Conservation (phyloP, 163 green algal species). For the Dunaliella salina region DNA sequence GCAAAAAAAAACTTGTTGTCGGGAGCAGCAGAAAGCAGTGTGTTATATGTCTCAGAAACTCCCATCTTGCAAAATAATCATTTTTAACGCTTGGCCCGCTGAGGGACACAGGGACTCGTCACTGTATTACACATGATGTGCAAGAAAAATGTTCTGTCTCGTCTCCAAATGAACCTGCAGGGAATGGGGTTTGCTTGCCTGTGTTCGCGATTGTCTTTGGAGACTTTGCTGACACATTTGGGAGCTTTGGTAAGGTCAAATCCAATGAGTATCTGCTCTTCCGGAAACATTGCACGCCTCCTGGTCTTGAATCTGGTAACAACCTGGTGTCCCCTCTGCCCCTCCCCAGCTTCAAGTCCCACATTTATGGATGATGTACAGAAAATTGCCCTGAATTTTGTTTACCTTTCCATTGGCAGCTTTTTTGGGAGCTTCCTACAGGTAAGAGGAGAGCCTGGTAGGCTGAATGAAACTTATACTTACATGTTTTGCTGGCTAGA, state of each 20-base stretch:
- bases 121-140: too few relatives aligned
- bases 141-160: too few relatives aligned
- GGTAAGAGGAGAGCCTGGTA: too few relatives aligned
- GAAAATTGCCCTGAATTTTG: slow-evolving; percentile 36
- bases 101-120: too few relatives aligned
- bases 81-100: too few relatives aligned
- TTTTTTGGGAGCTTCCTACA: slow-evolving; percentile 27
- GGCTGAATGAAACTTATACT: too few relatives aligned
- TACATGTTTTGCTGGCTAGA: too few relatives aligned
- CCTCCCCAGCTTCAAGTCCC: neutral
- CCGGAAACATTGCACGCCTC: neutral
- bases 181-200: slow-evolving; percentile 10
- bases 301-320: slow-evolving; percentile 3
- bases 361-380: slow-evolving; percentile 17
- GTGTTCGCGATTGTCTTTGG: slow-evolving; percentile 64
- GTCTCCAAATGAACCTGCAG: neutral
- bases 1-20: too few relatives aligned
- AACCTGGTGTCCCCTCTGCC: neutral
- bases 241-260: neutral
- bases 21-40: too few relatives aligned
- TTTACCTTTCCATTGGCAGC: slow-evolving; percentile 32
- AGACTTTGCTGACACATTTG: slow-evolving; percentile 46
- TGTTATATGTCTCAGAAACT: too few relatives aligned
- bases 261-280: too few relatives aligned
- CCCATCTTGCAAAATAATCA: too few relatives aligned